Conservation (phyloP, 2,329 filamentous ascomycete genomes). For the Canariomyces notabilis region DNA sequence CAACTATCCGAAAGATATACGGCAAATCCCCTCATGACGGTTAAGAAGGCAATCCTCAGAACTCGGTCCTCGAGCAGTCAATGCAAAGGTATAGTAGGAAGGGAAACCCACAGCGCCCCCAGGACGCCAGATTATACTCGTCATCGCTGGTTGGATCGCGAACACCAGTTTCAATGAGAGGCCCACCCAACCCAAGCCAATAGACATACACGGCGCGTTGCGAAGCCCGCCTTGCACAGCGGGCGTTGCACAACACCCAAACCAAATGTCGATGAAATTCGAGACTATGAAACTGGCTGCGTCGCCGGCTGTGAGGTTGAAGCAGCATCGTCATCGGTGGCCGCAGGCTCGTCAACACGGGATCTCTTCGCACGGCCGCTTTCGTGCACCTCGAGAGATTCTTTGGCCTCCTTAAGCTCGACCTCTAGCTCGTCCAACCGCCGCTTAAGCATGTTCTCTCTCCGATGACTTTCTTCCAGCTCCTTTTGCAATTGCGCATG, state of each 20-base stretch:
- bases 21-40: not conserved
- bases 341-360: constrained; percentile 25
- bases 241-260: not conserved
- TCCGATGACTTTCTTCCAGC: constrained; percentile 69
- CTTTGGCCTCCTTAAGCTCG: constrained; percentile 41
- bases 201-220: constrained; percentile 5
- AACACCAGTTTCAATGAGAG: not conserved
- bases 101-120: not conserved
- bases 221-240: not conserved
- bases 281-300: constrained; percentile 5
- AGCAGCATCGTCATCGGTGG: constrained; percentile 4
- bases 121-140: not conserved
- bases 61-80: not conserved
- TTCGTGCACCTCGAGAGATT: constrained; percentile 26
- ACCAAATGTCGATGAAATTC: not conserved
- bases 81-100: constrained; percentile 6
- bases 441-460: constrained; percentile 77
- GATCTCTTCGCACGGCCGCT: constrained; percentile 29
- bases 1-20: not conserved
- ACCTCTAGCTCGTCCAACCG: constrained; percentile 74
- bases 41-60: not conserved
- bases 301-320: constrained; percentile 2
- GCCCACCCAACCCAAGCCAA: not conserved
- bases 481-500: constrained; percentile 51
- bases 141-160: not conserved